Conservation (phyloP, 768 basidiomycete species). For the Russula brevipes region DNA sequence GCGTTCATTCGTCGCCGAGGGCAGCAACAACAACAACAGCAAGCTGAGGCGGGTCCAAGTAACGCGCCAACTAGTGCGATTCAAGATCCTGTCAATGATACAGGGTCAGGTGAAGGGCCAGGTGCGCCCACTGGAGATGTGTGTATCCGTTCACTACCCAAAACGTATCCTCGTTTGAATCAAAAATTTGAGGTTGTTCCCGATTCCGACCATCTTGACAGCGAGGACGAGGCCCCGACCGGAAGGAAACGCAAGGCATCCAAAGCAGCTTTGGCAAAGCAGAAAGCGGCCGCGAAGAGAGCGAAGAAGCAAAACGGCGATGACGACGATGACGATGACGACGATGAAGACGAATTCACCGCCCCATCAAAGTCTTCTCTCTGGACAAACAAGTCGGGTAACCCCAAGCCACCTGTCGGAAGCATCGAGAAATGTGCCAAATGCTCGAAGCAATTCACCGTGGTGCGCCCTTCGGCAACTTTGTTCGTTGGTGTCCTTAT, state of each 20-base stretch:
- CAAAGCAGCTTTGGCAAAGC: conserved; percentile 33
- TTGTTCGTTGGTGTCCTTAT: background rate
- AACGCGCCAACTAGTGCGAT: conserved; percentile 24
- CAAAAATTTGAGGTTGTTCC: conserved; percentile 9
- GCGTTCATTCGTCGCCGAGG: conserved; percentile 38
- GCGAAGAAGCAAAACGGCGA: conserved; percentile 42
- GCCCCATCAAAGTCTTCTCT: conserved; percentile 49
- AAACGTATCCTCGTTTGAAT: background rate
- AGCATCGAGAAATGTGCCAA: conserved; percentile 75
- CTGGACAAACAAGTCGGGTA: conserved; percentile 36
- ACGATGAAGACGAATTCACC: conserved; percentile 64
- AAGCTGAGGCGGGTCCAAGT: conserved; percentile 46
- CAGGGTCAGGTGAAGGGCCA: conserved; percentile 25
- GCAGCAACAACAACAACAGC: conserved; percentile 33
- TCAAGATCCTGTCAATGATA: conserved; percentile 21
- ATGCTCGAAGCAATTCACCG: conserved; percentile 82
- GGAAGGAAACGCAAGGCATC: conserved; percentile 24
- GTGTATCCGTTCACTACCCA: background rate
- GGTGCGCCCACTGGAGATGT: conserved; percentile 13
- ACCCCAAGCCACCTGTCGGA: conserved; percentile 62
- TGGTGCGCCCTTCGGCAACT: conserved; percentile 48
- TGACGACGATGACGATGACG: conserved; percentile 34
- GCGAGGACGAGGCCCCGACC: conserved; percentile 12
- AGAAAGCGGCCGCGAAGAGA: conserved; percentile 24
- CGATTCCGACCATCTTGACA: conserved; percentile 23